Percentiles rank a stretch among this genome's conserved stretches.
Conservation (phyloP, 176 grass and related monocot species). For the Bromus sterilis region DNA sequence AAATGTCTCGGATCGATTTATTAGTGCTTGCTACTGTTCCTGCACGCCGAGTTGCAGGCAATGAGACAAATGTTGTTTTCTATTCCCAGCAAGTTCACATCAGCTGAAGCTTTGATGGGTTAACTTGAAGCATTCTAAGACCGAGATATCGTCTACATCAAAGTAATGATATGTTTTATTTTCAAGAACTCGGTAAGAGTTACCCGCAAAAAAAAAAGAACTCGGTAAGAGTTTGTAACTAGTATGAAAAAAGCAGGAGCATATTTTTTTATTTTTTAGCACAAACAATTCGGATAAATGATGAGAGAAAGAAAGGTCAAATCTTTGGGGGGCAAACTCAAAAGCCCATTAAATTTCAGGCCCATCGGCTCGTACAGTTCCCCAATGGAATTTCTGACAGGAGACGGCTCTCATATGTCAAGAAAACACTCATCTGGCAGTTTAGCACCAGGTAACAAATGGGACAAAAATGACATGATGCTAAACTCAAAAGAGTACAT, state of each 20-base stretch:
- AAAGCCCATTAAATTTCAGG: not conserved
- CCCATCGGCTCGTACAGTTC: not conserved
- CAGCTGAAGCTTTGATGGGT: not conserved
- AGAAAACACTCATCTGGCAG: not conserved
- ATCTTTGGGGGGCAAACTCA: not conserved
- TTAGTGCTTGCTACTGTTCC: not conserved
- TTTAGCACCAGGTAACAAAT: not conserved
- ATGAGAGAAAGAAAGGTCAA: not conserved
- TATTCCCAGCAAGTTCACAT: not conserved
- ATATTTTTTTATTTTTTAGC: too few relatives aligned
- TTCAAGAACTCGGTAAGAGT: too few relatives aligned
- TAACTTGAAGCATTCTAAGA: not conserved
- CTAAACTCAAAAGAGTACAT: not conserved
- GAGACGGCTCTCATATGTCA: not conserved
- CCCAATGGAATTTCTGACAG: not conserved
- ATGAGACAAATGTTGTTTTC: not conserved
- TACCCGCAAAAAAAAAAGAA: too few relatives aligned
- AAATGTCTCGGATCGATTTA: not conserved
- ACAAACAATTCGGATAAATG: not conserved
- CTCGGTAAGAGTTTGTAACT: not conserved
- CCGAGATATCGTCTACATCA: too few relatives aligned
- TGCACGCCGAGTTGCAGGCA: not conserved
- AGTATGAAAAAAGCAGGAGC: not conserved
- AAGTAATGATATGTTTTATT: too few relatives aligned
- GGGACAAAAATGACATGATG: not conserved